These are phyloP conservation scores for Cordia subcordata DNA, from an alignment of 257 asterid species.

Conservation along the genomic window DNA sequence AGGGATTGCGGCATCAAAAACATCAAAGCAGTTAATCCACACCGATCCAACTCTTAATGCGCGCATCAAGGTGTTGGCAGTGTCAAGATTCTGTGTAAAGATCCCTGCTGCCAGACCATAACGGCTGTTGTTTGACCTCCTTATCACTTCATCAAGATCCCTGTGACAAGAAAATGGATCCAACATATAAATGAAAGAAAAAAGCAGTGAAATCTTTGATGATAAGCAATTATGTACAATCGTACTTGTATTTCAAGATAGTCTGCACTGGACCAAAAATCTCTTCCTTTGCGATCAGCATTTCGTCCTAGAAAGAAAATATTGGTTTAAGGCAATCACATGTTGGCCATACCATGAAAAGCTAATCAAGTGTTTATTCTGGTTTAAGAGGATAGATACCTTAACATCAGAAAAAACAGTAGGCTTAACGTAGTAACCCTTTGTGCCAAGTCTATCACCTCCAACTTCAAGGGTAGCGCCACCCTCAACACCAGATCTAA, in stretches of 20 bases:
- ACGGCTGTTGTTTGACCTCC: slow-evolving; percentile 53
- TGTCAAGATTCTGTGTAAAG: slow-evolving; percentile 72
- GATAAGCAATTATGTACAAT: background rate
- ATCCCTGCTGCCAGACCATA: slow-evolving; percentile 96
- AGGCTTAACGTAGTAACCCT: slow-evolving; percentile 81
- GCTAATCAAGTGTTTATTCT: background rate
- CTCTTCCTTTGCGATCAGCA: slow-evolving; percentile 84
- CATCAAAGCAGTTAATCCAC: slow-evolving; percentile 80
- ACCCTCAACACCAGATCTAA: slow-evolving; percentile 52
- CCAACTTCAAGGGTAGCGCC: slow-evolving; percentile 95
- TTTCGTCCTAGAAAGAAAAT: slow-evolving; percentile 53
- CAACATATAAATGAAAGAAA: background rate
- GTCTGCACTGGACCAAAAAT: slow-evolving; percentile 94
- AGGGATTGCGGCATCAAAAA: slow-evolving; percentile 88
- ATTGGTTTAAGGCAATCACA: background rate
- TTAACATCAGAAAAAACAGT: slow-evolving; percentile 84
- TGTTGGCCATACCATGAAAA: background rate
- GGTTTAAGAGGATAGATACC: slow-evolving; percentile 33
- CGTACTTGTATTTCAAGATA: slow-evolving; percentile 72
- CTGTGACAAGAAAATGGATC: slow-evolving; percentile 26
- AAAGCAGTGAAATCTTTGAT: background rate
- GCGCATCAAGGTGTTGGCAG: slow-evolving; percentile 77
- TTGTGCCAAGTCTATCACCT: slow-evolving; percentile 54
- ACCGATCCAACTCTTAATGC: slow-evolving; percentile 85
- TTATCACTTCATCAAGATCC: slow-evolving; percentile 63